These are phyloP conservation scores for Xylariaceae sp. DNA, from an alignment of 2,329 filamentous ascomycete species.

Conservation along the genomic window DNA sequence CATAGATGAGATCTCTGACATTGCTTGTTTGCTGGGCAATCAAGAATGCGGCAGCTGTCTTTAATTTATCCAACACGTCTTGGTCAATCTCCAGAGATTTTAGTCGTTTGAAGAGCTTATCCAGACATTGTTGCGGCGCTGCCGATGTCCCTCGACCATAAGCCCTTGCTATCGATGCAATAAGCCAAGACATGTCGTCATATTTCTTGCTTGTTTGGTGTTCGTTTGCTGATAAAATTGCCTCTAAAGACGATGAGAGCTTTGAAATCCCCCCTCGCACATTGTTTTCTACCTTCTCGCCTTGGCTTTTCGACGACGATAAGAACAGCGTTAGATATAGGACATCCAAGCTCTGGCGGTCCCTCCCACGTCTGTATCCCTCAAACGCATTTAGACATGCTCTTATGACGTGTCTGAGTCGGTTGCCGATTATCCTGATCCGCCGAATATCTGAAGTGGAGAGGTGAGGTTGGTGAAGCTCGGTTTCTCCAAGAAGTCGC, in stretches of 20 bases:
- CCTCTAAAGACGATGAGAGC: conserved; percentile 13
- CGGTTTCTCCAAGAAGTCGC: conserved; percentile 27
- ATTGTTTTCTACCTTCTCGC: conserved; percentile 9
- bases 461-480: conserved; percentile 14
- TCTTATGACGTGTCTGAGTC: conserved; percentile 29
- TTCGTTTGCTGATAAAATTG: conserved; percentile 12
- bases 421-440: conserved; percentile 23
- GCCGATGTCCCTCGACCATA: conserved; percentile 28
- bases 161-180: conserved; percentile 30
- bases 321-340: conserved; percentile 27
- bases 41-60: conserved; percentile 45
- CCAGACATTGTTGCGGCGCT: conserved; percentile 28
- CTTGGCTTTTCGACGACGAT: conserved; percentile 19
- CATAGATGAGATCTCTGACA: conserved; percentile 49
- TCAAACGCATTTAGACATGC: conserved; percentile 27
- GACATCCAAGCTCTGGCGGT: conserved; percentile 18
- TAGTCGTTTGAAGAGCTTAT: conserved; percentile 38
- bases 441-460: conserved; percentile 18
- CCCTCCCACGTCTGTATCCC: conserved; percentile 12
- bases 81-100: conserved; percentile 32
- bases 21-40: conserved; percentile 49
- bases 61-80: conserved; percentile 36
- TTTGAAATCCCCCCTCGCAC: conserved; percentile 19
- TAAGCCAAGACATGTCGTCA: conserved; percentile 26
- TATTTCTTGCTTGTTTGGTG: conserved; percentile 22